Evolutionary conservation across 768 basidiomycete species (phyloP), one percentile per base, ranked within the genome.

Genomic region (Trichaptum fuscoviolaceum): DNA sequence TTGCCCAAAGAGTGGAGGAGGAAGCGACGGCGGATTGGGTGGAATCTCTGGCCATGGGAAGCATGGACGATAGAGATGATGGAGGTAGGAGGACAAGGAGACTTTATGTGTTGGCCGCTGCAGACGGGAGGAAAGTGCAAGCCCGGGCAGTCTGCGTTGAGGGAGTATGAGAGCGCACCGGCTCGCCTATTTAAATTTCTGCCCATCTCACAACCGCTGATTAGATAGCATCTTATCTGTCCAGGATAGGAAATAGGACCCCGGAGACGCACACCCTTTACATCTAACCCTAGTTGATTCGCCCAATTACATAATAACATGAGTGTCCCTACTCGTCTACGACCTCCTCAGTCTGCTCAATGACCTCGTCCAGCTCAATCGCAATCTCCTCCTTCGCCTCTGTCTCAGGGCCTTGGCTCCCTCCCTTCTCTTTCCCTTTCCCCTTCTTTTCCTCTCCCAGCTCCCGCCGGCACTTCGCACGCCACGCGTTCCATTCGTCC

Each of bases 401-500:
- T 66, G 84, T 82, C 63, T 84, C 82, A 7, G 78, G 78, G 24
- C 70, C 71, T 69, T 72, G 70, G 67, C 72, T 75, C 27, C 64
- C 71, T 23, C 76, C 74, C 62, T 74, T 77, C 69, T 76, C 75
- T 27, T 75, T 76, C 64, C 78, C 77, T 17, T 78, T 76, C 64
- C 78, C 80, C 69, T 76, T 70, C 61, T 78, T 67, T 68, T 86
- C 86, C 64, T 87, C 88, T 36, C 82, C 83, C 65, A 89, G 65
- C 70, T 92, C 87, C 69, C 84, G 85, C 75, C 84, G 87, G 70
- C 89, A 88, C 69, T 86, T 83, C 25, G 81, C 72, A 63, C 96
- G 87, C 97, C 97, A 99, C 58, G 96, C 93, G 78, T 99, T 97
- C 97, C 97, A 99, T 79, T 99, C 97, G 73, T 97, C 93, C 71